Conservation (phyloP, 2,329 filamentous ascomycete species). For the Sphaceloma murrayae region DNA sequence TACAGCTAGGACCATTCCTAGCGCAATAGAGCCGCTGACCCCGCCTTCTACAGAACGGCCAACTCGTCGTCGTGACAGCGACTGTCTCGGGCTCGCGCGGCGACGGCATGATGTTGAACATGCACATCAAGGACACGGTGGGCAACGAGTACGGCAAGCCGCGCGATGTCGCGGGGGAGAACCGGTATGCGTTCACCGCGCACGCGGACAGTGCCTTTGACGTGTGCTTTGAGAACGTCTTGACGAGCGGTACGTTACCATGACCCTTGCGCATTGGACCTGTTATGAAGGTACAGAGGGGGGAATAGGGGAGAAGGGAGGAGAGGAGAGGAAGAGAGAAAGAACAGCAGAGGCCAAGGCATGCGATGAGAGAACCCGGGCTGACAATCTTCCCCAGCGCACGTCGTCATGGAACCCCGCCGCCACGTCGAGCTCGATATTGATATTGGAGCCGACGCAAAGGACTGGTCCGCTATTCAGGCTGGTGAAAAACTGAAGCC, state of each 20-base stretch:
- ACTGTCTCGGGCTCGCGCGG: conserved; percentile 76
- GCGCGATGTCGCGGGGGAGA: conserved; percentile 84
- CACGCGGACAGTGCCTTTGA: conserved; percentile 88
- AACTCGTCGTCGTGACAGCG: conserved; percentile 88
- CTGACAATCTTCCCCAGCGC: conserved; percentile 23
- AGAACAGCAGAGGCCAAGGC: too few relatives aligned
- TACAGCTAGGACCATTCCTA: too few relatives aligned
- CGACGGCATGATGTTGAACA: conserved; percentile 87
- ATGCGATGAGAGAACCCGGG: too few relatives aligned
- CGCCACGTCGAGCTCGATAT: conserved; percentile 85
- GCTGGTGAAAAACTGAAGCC: conserved; percentile 96
- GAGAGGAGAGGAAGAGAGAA: too few relatives aligned
- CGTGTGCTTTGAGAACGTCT: conserved; percentile 86
- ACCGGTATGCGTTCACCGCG: conserved; percentile 86
- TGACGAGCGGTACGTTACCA: conserved; percentile 54
- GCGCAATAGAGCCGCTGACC: too few relatives aligned
- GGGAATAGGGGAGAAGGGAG: too few relatives aligned
- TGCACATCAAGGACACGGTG: conserved; percentile 89
- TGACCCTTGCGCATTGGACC: not conserved
- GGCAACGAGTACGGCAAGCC: conserved; percentile 93
- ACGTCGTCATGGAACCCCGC: conserved; percentile 40
- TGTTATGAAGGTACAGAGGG: too few relatives aligned
- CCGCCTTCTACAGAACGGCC: conserved; percentile 52
- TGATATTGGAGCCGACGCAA: conserved; percentile 92
- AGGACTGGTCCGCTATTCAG: conserved; percentile 96